A percentile compares a stretch with the other conserved stretches of the same genome.
Conservation (phyloP, 2,329 filamentous ascomycete species). For the Scorias spongiosa region DNA sequence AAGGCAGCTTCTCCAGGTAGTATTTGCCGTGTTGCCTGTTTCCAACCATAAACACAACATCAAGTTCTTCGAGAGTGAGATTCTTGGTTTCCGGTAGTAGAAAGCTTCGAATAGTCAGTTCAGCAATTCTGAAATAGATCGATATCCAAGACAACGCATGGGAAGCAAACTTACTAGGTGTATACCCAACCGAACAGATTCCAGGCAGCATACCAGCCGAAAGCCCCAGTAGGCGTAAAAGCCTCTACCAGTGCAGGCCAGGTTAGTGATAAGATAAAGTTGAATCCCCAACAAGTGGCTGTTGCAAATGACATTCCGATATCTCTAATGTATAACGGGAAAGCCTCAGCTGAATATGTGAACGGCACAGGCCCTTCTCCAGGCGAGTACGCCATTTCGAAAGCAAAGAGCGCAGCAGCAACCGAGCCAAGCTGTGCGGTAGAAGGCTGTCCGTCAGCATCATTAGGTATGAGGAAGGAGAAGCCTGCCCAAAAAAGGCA, state of each 20-base stretch:
- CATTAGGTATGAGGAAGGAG: conserved; percentile 21
- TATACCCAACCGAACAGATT: conserved; percentile 12
- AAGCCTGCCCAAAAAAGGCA: conserved; percentile 34
- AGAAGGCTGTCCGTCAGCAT: conserved; percentile 1
- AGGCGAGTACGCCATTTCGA: conserved; percentile 19
- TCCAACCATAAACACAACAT: conserved; percentile 34
- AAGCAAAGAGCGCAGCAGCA: conserved; percentile 21
- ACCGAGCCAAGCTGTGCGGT: conserved; percentile 21
- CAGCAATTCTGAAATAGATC: background rate
- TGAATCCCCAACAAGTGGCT: conserved; percentile 36
- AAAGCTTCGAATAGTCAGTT: conserved; percentile 31
- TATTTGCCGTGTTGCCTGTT: conserved; percentile 12
- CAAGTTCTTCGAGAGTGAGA: conserved; percentile 41
- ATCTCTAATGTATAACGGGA: conserved; percentile 28
- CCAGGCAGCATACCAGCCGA: conserved; percentile 41
- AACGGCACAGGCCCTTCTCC: conserved; percentile 32
- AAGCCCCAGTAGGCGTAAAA: conserved; percentile 37
- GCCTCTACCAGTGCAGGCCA: conserved; percentile 36
- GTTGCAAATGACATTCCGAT: conserved; percentile 30
- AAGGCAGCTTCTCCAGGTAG: conserved; percentile 12
- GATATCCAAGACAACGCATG: too few species aligned
- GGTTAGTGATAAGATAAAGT: conserved; percentile 17
- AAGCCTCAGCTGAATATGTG: conserved; percentile 30
- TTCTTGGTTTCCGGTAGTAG: conserved; percentile 38
- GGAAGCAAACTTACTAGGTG: background rate